Percentiles rank a stretch among this genome's conserved stretches.
Conservation (phyloP, 1,139 yeast species). For the Magnusiomyces suaveolens region DNA sequence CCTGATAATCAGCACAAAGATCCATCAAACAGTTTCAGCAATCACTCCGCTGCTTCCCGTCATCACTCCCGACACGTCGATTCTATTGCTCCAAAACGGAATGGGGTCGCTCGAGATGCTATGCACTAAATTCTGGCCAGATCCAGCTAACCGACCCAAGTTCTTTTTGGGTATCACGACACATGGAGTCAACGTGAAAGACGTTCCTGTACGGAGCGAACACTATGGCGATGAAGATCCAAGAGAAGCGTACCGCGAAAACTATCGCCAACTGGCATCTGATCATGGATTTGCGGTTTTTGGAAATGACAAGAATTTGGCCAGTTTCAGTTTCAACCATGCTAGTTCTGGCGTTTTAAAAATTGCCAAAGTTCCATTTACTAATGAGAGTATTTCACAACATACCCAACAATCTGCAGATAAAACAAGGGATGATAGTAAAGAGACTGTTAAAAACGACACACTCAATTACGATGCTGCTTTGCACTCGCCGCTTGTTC, state of each 20-base stretch:
- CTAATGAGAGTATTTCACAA: background rate
- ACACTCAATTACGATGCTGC: background rate
- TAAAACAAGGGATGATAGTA: too few relatives aligned
- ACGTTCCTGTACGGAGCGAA: slow-evolving; percentile 18
- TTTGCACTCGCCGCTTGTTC: slow-evolving; percentile 5
- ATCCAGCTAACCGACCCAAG: slow-evolving; percentile 39
- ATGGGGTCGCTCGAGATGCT: slow-evolving; percentile 56
- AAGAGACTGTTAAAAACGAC: background rate
- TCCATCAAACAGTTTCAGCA: slow-evolving; percentile 45
- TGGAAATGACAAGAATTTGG: background rate
- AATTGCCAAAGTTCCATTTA: slow-evolving; percentile 1
- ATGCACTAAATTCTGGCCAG: slow-evolving; percentile 47
- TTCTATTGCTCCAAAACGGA: slow-evolving; percentile 71
- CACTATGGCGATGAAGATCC: background rate
- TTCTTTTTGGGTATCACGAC: slow-evolving; percentile 67
- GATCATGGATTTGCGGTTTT: slow-evolving; percentile 3
- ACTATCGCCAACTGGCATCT: slow-evolving; percentile 41
- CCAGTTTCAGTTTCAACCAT: slow-evolving; percentile 2
- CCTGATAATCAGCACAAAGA: slow-evolving; percentile 54
- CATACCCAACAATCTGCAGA: background rate
- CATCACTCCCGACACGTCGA: slow-evolving; percentile 39
- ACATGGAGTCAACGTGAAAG: slow-evolving; percentile 59
- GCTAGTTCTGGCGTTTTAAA: slow-evolving; percentile 4
- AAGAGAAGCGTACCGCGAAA: slow-evolving; percentile 60
- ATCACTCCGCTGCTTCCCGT: slow-evolving; percentile 38